Evolutionary conservation across 257 asterid genomes (phyloP).

Genomic region (Orobanche coerulescens): DNA sequence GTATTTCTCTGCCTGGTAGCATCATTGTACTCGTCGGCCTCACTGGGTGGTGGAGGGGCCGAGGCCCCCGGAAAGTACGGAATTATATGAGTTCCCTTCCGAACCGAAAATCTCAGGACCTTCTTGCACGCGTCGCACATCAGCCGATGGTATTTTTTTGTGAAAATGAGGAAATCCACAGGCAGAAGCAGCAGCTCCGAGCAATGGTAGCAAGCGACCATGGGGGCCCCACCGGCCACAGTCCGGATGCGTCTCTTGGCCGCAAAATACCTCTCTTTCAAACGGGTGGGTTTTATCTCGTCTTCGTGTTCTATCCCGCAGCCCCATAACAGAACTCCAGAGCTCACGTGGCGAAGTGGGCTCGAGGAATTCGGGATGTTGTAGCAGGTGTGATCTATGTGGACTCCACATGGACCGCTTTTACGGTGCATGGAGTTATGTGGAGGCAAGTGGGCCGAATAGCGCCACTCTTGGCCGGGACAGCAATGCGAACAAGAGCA

Average conservation of each 20-base stretch:
- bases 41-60: slow-evolving; percentile 56
- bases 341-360: slow-evolving; percentile 44
- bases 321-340: slow-evolving; percentile 38
- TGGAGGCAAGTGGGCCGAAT: slow-evolving; percentile 48
- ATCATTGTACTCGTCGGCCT: slow-evolving; percentile 31
- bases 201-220: slow-evolving; percentile 63
- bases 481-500: slow-evolving; percentile 45
- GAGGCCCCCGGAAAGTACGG: slow-evolving; percentile 37
- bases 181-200: slow-evolving; percentile 66
- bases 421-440: slow-evolving; percentile 21
- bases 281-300: slow-evolving; percentile 29
- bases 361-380: slow-evolving; percentile 40
- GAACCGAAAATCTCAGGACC: slow-evolving; percentile 53
- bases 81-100: slow-evolving; percentile 37
- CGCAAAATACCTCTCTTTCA: slow-evolving; percentile 36
- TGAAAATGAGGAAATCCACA: slow-evolving; percentile 57
- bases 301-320: slow-evolving; percentile 30
- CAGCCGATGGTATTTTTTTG: slow-evolving; percentile 50
- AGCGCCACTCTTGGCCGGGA: slow-evolving; percentile 36
- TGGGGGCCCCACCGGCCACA: slow-evolving; percentile 72
- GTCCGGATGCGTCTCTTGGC: slow-evolving; percentile 55
- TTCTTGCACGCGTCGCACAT: slow-evolving; percentile 58
- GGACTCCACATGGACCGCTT: slow-evolving; percentile 19
- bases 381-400: slow-evolving; percentile 19
- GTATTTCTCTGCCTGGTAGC: slow-evolving; percentile 20